Base-by-base conservation (phyloP, 169 alveolate species). In the Cyclospora cayetanensis region DNA sequence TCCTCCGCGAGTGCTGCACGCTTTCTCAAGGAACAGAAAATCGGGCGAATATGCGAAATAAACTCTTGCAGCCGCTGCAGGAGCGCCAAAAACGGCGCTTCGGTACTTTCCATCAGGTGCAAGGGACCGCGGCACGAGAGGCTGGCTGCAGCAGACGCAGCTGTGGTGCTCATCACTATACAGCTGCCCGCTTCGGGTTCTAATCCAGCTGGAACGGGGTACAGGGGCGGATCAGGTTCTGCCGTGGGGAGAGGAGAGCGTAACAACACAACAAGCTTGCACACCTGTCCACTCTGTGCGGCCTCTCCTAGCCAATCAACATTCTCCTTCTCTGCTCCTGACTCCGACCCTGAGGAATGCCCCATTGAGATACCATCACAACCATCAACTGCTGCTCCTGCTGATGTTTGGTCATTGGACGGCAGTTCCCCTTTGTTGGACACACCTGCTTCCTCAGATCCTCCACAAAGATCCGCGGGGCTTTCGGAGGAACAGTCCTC, bases 281-380 rank as follows among this genome's bases (percentile, higher is more conserved):
- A 15, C 35, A 37, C 15, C 35, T 74, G 31, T 34, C 25, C 27
- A 29, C 41, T 7, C 35, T 74, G 52, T 46, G 0, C n/a, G 27
- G 15, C 39, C 80, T 68, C 39, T n/a, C n/a, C 5, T 7, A 11
- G 29, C 85, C 63, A 74, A 53, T 15, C 11, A 22, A 74, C 65
- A 37, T 35, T 74, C 39, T 39, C 63, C 63, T 35, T 74, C 35
- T 41, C 85, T 35, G 85, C 85, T 35, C 63, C 85, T n/a, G 85
- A 34, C 41, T 1, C 65, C 5, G 46, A 18, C 34, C 72, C 72
- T 12, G 72, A 60, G 25, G 11, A 25, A 25, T 60, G 37, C n/a
- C 34, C 60, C n/a, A 31, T n/a, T n/a, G n/a, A n/a, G n/a, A n/a
- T n/a, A n/a, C n/a, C n/a, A n/a, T n/a, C n/a, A n/a, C n/a, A n/a